Evolutionary conservation across 208 protist genomes (phyloP).

Genomic region (Acanthamoeba castellanii): DNA sequence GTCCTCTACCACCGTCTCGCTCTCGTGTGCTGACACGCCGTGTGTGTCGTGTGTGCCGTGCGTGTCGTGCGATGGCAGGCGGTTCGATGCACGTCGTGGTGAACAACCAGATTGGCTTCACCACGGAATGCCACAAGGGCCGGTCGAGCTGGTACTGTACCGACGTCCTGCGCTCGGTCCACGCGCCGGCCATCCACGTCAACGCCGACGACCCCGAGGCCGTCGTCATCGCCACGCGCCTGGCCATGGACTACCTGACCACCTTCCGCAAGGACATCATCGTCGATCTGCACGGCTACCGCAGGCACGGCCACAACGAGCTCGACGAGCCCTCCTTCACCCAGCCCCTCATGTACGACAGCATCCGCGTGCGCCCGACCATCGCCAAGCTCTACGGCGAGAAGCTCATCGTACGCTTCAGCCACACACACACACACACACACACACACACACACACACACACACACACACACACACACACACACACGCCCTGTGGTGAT

Average conservation of each 20-base stretch:
- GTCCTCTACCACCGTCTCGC: neutral
- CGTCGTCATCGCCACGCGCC: slow-evolving; percentile 58
- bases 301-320: slow-evolving; percentile 89
- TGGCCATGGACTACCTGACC: slow-evolving; percentile 72
- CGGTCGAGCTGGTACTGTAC: slow-evolving; percentile 78
- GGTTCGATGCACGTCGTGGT: slow-evolving; percentile 84
- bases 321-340: slow-evolving; percentile 90
- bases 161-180: slow-evolving; percentile 82
- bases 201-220: slow-evolving; percentile 88
- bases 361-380: slow-evolving; percentile 81
- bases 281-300: slow-evolving; percentile 88
- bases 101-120: slow-evolving; percentile 88
- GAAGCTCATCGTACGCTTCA: slow-evolving; percentile 56
- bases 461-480: too few species aligned
- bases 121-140: slow-evolving; percentile 77
- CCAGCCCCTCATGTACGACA: slow-evolving; percentile 88
- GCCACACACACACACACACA: too few species aligned
- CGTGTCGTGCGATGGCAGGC: neutral
- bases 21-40: neutral
- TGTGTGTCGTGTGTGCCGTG: neutral
- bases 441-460: too few species aligned
- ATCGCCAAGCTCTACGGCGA: slow-evolving; percentile 81
- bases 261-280: slow-evolving; percentile 84
- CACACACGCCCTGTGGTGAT: too few species aligned
- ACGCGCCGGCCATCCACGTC: slow-evolving; percentile 87